Evolutionary conservation across 345 rosid genomes (phyloP).

Genomic region (Angophora floribunda): DNA sequence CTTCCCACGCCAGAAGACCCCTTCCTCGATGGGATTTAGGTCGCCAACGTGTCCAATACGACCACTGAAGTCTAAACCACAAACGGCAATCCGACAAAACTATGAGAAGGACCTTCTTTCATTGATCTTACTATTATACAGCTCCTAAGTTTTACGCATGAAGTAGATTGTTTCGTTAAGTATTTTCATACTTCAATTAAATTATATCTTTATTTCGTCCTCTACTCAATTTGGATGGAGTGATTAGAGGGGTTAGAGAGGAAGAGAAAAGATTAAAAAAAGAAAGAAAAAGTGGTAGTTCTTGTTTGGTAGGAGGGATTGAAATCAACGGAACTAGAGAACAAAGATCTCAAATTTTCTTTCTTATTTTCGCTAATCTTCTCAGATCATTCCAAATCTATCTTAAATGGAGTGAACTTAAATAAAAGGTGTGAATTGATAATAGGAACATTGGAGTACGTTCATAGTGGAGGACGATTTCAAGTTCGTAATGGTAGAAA

Average conservation of each 20-base stretch:
- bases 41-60: too few relatives aligned
- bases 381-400: neutral
- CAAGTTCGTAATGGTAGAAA: constrained; percentile 42
- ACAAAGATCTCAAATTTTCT: neutral
- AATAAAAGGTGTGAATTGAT: neutral
- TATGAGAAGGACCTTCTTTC: neutral
- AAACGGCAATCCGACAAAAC: neutral
- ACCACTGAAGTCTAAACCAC: too few relatives aligned
- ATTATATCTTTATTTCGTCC: neutral
- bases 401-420: neutral
- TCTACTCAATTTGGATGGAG: neutral
- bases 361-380: neutral
- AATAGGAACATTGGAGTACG: constrained; percentile 51
- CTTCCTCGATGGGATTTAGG: too few relatives aligned
- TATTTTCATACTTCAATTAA: neutral
- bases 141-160: neutral
- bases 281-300: neutral
- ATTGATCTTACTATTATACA: neutral
- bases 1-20: too few relatives aligned
- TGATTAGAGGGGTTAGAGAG: neutral
- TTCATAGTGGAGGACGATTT: constrained; percentile 52
- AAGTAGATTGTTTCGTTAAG: neutral
- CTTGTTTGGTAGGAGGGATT: too few relatives aligned
- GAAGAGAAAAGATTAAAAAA: neutral
- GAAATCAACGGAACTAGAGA: too few relatives aligned